Conservation (phyloP, 176 grass and related monocot species). For the Bothriochloa decipiens region DNA sequence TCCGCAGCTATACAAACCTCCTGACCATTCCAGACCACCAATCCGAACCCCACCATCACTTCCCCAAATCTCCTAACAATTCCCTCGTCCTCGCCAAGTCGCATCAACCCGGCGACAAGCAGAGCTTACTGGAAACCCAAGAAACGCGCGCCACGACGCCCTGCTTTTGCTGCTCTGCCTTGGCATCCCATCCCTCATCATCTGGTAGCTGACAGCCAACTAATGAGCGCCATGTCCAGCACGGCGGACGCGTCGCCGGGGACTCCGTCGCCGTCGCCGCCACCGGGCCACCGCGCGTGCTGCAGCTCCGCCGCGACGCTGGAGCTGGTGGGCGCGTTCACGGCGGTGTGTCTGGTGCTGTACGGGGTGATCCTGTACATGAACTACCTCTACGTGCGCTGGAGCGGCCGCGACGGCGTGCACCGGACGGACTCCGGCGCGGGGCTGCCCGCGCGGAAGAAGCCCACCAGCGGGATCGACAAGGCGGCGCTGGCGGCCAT, state of each 20-base stretch:
- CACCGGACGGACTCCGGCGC: slow-evolving; percentile 25
- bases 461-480: slow-evolving; percentile 30
- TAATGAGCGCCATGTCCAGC: not conserved
- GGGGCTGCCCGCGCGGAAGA: slow-evolving; percentile 7
- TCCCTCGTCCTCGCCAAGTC: not conserved
- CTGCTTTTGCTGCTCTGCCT: not conserved
- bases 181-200: slow-evolving; percentile 26
- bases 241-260: not conserved
- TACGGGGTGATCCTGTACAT: slow-evolving; percentile 61
- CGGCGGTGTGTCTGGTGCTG: slow-evolving; percentile 58
- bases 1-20: not conserved
- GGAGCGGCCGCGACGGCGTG: slow-evolving; percentile 61
- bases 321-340: slow-evolving; percentile 65
- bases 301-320: slow-evolving; percentile 53
- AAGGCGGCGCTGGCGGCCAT: slow-evolving; percentile 54
- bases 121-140: not conserved
- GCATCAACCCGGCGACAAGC: not conserved
- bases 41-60: slow-evolving; percentile 6
- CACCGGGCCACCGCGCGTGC: not conserved
- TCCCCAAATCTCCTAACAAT: not conserved
- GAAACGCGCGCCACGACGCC: slow-evolving; percentile 19
- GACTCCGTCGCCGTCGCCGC: not conserved
- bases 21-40: slow-evolving; percentile 29
- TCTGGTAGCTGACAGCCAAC: not conserved
- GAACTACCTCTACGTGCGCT: slow-evolving; percentile 62